phyloP scores from a whole-genome alignment of 495 filamentous ascomycete species.

The Extremus antarcticus region DNA sequence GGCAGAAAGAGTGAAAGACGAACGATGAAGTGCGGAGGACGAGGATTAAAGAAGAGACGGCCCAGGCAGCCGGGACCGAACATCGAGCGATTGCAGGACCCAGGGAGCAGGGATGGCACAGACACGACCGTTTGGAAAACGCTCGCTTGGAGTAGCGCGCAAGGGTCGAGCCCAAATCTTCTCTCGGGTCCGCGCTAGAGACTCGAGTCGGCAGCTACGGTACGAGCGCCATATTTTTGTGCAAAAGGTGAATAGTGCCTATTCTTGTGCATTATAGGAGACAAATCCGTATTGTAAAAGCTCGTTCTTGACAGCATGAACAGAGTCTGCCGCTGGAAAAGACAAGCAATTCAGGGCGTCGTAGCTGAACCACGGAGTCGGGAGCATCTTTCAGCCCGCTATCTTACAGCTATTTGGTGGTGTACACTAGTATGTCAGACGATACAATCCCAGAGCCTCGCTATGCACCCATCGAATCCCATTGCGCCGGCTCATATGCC shows the following conservation, averaged over 20 bases:
- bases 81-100: neutral
- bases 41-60: neutral
- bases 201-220: too few relatives aligned
- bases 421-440: neutral
- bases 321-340: too few relatives aligned
- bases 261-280: too few relatives aligned
- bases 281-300: too few relatives aligned
- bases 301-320: too few relatives aligned
- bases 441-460: neutral
- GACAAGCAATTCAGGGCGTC: neutral
- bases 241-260: too few relatives aligned
- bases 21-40: neutral
- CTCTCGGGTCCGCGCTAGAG: neutral
- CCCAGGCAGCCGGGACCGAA: neutral
- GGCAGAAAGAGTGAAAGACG: neutral
- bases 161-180: neutral
- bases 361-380: neutral
- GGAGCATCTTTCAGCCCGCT: too few relatives aligned
- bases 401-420: too few relatives aligned
- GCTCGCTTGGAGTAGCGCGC: neutral
- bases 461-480: neutral
- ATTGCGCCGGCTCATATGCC: neutral
- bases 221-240: too few relatives aligned
- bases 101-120: neutral
- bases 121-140: slow-evolving; percentile 2